A percentile compares a stretch with the other conserved stretches of the same genome.
Evolutionary conservation across 169 alveolate genomes (phyloP).

Genomic region (Plasmodium ovale): DNA sequence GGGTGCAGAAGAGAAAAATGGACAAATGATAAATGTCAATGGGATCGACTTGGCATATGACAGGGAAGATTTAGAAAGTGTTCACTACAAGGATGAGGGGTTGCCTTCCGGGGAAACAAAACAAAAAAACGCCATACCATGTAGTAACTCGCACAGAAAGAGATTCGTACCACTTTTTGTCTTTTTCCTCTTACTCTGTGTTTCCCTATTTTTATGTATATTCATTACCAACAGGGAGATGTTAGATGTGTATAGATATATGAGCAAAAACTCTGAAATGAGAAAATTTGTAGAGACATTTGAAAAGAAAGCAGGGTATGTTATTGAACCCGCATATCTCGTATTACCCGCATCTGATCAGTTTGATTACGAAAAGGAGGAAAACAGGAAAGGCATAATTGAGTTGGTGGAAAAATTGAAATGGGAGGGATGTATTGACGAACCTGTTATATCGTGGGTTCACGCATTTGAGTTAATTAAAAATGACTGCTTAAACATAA

Average conservation of each 20-base stretch:
- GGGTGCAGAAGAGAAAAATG: no score
- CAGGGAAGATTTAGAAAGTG: no score
- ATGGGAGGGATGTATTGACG: conserved; percentile 30
- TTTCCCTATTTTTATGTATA: conserved; percentile 9
- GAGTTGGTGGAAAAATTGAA: conserved; percentile 39
- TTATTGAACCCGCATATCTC: conserved; percentile 50
- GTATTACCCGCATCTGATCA: conserved; percentile 36
- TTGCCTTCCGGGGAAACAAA: no score
- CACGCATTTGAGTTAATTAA: conserved; percentile 23
- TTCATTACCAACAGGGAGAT: conserved; percentile 14
- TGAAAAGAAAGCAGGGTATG: conserved; percentile 54
- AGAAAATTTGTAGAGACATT: conserved; percentile 12
- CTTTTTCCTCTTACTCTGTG: neutral
- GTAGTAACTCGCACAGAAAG: neutral
- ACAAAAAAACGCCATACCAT: neutral
- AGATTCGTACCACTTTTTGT: neutral
- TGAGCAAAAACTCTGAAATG: conserved; percentile 7
- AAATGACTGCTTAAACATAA: conserved; percentile 34
- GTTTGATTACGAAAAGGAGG: conserved; percentile 40
- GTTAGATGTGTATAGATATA: conserved; percentile 13
- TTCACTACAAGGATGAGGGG: no score
- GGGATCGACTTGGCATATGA: no score
- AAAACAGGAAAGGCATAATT: conserved; percentile 21
- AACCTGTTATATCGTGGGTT: conserved; percentile 67
- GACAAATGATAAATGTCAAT: no score